phyloP scores from a whole-genome alignment of 371 early-diverging fungal species.

The Rhizomucor pusillus region DNA sequence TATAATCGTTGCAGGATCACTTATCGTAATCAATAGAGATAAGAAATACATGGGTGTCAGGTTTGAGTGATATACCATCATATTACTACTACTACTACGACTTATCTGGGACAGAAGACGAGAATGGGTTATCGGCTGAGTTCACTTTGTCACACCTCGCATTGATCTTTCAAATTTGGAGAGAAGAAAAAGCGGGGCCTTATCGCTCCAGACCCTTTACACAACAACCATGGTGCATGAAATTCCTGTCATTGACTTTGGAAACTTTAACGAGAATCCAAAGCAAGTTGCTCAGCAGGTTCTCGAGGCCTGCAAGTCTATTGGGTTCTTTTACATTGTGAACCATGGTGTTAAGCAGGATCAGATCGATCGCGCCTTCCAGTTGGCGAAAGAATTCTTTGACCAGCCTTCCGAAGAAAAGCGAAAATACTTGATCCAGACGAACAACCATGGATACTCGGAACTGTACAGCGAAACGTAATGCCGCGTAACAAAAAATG shows the following conservation, averaged over 20 bases:
- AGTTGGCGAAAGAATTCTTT: constrained; percentile 52
- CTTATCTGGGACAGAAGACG: too few species aligned
- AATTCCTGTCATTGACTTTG: constrained; percentile 45
- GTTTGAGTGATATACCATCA: too few species aligned
- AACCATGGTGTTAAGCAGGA: constrained; percentile 52
- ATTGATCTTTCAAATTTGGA: too few species aligned
- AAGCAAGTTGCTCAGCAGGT: constrained; percentile 40
- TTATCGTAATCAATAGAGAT: too few species aligned
- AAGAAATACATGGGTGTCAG: too few species aligned
- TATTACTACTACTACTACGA: too few species aligned
- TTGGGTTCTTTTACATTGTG: constrained; percentile 65
- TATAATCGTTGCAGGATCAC: too few species aligned
- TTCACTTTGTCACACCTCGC: too few species aligned
- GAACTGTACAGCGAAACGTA: constrained; percentile 44
- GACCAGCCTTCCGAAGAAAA: constrained; percentile 40
- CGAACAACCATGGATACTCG: constrained; percentile 44
- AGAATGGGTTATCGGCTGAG: too few species aligned
- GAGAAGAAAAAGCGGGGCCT: too few species aligned
- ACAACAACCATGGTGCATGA: constrained; percentile 6
- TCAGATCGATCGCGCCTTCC: constrained; percentile 54
- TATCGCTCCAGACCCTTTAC: too few species aligned
- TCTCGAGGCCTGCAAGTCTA: constrained; percentile 50
- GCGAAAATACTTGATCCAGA: constrained; percentile 24
- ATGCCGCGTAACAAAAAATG: not conserved
- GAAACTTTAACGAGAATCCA: constrained; percentile 24